These are phyloP conservation scores for Talaromyces adpressus DNA, from an alignment of 495 filamentous ascomycete genomes.

Conservation along the genomic window DNA sequence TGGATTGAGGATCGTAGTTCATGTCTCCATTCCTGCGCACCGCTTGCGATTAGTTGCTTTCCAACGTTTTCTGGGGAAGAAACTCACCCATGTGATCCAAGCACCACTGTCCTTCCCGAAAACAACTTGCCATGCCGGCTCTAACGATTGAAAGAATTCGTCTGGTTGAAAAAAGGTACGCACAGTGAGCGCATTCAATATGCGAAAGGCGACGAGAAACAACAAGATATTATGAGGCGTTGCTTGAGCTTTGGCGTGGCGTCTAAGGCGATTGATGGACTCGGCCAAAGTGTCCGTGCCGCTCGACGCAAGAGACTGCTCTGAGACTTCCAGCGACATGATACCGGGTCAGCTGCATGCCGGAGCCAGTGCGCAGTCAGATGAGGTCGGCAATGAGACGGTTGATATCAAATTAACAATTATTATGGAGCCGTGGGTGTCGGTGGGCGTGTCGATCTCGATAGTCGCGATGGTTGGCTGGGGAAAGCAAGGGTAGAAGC, in stretches of 20 bases:
- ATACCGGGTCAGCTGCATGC: slow-evolving; percentile 7
- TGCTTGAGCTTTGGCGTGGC: slow-evolving; percentile 3
- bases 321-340: slow-evolving; percentile 12
- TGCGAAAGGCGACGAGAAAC: slow-evolving; percentile 66
- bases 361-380: slow-evolving; percentile 6
- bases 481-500: background rate
- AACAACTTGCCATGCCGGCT: slow-evolving; percentile 87
- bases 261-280: slow-evolving; percentile 3
- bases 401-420: background rate
- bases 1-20: slow-evolving; percentile 90
- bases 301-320: slow-evolving; percentile 9
- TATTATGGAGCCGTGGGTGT: background rate
- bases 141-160: slow-evolving; percentile 93
- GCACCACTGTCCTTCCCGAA: slow-evolving; percentile 73
- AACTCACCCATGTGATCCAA: slow-evolving; percentile 91
- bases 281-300: slow-evolving; percentile 1
- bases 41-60: slow-evolving; percentile 8
- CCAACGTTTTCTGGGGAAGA: background rate
- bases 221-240: slow-evolving; percentile 38
- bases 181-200: slow-evolving; percentile 76
- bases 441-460: background rate
- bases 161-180: slow-evolving; percentile 99
- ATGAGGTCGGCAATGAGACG: background rate
- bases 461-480: background rate
- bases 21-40: slow-evolving; percentile 82